These are phyloP conservation scores for Cylindrotheca closterium DNA, from an alignment of 108 stramenopile species.

Conservation along the genomic window DNA sequence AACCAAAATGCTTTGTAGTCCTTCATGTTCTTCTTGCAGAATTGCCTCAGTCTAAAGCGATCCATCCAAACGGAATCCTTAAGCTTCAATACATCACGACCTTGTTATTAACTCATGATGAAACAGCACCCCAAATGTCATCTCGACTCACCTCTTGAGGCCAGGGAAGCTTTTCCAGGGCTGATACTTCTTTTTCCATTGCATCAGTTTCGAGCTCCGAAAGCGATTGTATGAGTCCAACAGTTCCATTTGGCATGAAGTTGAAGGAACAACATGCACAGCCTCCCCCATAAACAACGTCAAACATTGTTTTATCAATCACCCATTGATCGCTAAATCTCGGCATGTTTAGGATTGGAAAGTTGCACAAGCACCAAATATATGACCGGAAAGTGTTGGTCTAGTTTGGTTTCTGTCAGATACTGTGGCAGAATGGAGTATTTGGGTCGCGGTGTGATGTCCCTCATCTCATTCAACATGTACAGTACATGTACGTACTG, in stretches of 20 bases:
- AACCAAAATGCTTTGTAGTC: slow-evolving; percentile 61
- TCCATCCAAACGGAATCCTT: slow-evolving; percentile 84
- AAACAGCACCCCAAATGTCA: neutral
- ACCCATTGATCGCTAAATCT: slow-evolving; percentile 84
- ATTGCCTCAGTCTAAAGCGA: slow-evolving; percentile 70
- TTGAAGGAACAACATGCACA: slow-evolving; percentile 77
- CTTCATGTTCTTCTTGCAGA: slow-evolving; percentile 76
- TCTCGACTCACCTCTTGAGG: slow-evolving; percentile 38
- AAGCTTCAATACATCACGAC: slow-evolving; percentile 23
- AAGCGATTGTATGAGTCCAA: slow-evolving; percentile 69
- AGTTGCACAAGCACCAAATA: too few relatives aligned
- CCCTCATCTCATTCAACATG: too few relatives aligned
- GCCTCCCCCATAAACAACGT: slow-evolving; percentile 71
- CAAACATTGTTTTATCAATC: slow-evolving; percentile 81
- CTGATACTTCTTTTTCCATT: slow-evolving; percentile 61
- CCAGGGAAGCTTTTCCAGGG: slow-evolving; percentile 65
- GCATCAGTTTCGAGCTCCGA: slow-evolving; percentile 85
- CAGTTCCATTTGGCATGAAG: slow-evolving; percentile 69
- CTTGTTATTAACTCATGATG: neutral
- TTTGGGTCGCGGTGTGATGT: too few relatives aligned
- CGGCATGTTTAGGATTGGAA: slow-evolving; percentile 67
- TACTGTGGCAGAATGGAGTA: too few relatives aligned
- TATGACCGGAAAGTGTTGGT: too few relatives aligned
- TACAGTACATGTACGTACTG: too few relatives aligned
- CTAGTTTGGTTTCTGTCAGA: too few relatives aligned